Evolutionary conservation across 768 basidiomycete species (phyloP), one percentile per base, ranked within the genome.

Genomic region (Tremella mesenterica): DNA sequence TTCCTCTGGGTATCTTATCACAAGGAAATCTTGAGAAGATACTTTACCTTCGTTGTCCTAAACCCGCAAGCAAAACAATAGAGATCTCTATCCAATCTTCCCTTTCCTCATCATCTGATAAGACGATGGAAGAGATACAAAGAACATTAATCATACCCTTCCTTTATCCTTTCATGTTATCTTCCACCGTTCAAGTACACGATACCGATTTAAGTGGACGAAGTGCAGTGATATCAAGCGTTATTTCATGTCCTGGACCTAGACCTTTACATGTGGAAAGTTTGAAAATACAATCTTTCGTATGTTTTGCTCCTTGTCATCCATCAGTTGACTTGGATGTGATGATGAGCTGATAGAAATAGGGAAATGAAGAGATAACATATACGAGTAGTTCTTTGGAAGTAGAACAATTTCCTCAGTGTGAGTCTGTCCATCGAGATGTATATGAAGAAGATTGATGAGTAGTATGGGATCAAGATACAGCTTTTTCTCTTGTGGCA

Each of bases 101-200:
- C 44, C 44, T 4, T 45, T 16, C 8, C 44, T 25, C 7, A 8
- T 14, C 27, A 30, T 18, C 16, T 12, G 33, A 10, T 3, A 10
- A 10, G 29, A 48, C n/a, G 26, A 48, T 71, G 26, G 81, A 78
- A 53, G 90, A 93, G 65, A 78, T 79, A 0, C 74, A 86, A 44
- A 80, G 78, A 54, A 84, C 86, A 9, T 67, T 92, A 13, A 71
- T 77, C 4, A 78, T 96, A 13, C 81, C 84, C 1, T 81, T 83
- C 0, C 74, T 81, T n/a, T 77, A 78, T 4, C 81, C 87, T 0
- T 77, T 95, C 53, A 75, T 75, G 30, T 73, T 79, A 16, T 74
- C 69, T 1, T 81, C 83, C 57, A 75, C 76, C 6, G 78, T 85
- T 9, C 69, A 68, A 1, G 90, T 88, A 49, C 36, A 50, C 6